Base-by-base conservation (phyloP, 352 stramenopile genomes). In the Globisporangium radiosum region DNA sequence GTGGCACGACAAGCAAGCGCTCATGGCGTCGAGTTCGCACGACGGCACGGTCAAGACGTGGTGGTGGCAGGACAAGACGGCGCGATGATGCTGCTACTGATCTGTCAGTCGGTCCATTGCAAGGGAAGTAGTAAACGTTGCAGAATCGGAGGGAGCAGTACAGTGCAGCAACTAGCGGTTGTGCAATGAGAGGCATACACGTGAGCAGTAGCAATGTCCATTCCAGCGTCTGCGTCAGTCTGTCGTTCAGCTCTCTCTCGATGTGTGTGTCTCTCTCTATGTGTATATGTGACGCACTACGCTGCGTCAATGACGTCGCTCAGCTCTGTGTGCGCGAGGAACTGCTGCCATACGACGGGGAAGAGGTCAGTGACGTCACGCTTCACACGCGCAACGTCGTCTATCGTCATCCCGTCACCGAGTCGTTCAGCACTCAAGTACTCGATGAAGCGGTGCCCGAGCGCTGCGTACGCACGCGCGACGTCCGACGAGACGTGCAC, bases 1-100 rank as follows among this genome's bases (percentile, higher is more conserved):
- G 52, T 96, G 85, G 87, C 85, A 96, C 60, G 84, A 92, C 57
- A 90, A 88, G 58, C 87, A 94, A 60, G 75, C 86, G 51, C 61
- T 94, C 0, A 85, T 96, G 66, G 83, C 80, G 15, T 94, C 81
- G 0, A 94, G 87, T 52, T 93, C 79, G 17, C 85, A 96, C 54
- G 87, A 96, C 48, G 85, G 81, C 49, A 94, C 87, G n/a, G 81
- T 96, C 38, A 94, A 93, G 61, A 94, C 85, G 11, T 96, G 87
- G 87, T 95, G 82, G 84, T 94, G 79, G 79, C 72, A 88, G 57
- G 81, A 92, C 64, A 76, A 80, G 62, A 82, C 69, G 10, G 40
- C 40, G 44, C 72, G 67, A 77, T 81, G 62, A 14, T 19, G 17
- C 17, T 19, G 4, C 45, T n/a, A 9, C 15, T 19, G 17, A 38